phyloP scores from a whole-genome alignment of 1,284 basidiomycete genomes.

The Ceratobasidium sp. region DNA sequence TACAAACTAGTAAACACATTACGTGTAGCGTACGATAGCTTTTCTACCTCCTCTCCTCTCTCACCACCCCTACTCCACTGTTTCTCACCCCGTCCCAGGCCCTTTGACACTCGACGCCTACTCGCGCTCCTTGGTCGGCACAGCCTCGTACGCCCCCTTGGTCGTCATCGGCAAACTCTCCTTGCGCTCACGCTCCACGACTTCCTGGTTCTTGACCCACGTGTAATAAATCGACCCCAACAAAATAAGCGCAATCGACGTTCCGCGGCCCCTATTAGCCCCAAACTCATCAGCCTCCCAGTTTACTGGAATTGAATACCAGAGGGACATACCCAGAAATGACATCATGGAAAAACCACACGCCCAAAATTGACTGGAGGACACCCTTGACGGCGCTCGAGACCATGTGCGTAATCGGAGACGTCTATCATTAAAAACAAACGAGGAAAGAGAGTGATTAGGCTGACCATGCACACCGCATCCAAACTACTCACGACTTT shows the following conservation, averaged over 20 bases:
- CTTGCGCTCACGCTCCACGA: conserved; percentile 32
- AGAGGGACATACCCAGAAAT: conserved; percentile 65
- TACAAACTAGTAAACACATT: background rate
- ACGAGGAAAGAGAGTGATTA: background rate
- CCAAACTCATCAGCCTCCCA: conserved; percentile 6
- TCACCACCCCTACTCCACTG: too few relatives aligned
- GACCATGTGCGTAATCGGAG: conserved; percentile 92
- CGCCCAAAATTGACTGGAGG: conserved; percentile 73
- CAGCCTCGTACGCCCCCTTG: conserved; percentile 53
- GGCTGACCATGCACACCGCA: conserved; percentile 7
- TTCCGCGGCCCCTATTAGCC: conserved; percentile 68
- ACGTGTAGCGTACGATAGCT: too few relatives aligned
- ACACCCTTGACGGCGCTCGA: conserved; percentile 85
- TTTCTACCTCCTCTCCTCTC: too few relatives aligned
- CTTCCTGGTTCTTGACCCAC: conserved; percentile 78
- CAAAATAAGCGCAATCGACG: conserved; percentile 81
- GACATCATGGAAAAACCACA: conserved; percentile 75
- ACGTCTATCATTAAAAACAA: conserved; percentile 55
- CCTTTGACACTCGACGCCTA: background rate
- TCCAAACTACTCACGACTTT: conserved; percentile 60
- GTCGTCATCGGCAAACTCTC: conserved; percentile 33
- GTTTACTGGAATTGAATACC: conserved; percentile 2
- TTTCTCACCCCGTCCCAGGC: too few relatives aligned
- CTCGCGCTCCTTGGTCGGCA: conserved; percentile 59
- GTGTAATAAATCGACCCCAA: conserved; percentile 82